Percentiles rank a stretch among this genome's conserved stretches.
phyloP scores from a whole-genome alignment of 108 stramenopile genomes.

The Aurantiochytrium sp. region DNA sequence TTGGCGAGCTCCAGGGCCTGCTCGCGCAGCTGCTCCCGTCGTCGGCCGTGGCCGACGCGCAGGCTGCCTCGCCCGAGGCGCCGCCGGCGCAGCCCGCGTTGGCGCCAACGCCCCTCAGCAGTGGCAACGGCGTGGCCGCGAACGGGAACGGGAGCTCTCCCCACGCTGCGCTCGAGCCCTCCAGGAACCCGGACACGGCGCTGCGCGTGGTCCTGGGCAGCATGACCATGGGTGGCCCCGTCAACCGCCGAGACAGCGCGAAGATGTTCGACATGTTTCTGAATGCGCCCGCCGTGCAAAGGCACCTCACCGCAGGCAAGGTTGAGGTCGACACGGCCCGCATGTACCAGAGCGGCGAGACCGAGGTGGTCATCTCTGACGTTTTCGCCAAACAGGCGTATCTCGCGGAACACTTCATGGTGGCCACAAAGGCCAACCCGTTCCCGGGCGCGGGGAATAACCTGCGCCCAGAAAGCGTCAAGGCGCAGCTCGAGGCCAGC shows the following conservation, averaged over 20 bases:
- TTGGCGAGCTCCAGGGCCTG: background rate
- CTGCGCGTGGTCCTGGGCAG: slow-evolving; percentile 23
- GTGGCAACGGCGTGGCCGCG: no score
- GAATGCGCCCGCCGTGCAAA: background rate
- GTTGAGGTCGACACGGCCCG: slow-evolving; percentile 26
- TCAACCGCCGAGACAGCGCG: background rate
- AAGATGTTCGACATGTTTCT: background rate
- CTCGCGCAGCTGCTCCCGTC: background rate
- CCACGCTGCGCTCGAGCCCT: background rate
- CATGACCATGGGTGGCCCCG: slow-evolving; percentile 29
- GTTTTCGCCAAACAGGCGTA: background rate
- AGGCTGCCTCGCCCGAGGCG: no score
- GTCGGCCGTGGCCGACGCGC: background rate
- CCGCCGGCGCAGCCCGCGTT: no score
- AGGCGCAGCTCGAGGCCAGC: slow-evolving; percentile 24
- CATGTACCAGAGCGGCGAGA: background rate
- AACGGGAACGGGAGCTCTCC: background rate
- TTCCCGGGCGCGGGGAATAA: background rate
- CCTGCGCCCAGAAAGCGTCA: background rate
- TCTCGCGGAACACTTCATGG: background rate
- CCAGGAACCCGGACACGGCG: background rate
- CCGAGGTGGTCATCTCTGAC: background rate
- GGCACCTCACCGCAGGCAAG: background rate
- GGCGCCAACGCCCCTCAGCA: background rate
- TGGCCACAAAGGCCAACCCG: slow-evolving; percentile 30